phyloP scores from a whole-genome alignment of 1,284 basidiomycete species.

The Malassezia yamatoensis region DNA sequence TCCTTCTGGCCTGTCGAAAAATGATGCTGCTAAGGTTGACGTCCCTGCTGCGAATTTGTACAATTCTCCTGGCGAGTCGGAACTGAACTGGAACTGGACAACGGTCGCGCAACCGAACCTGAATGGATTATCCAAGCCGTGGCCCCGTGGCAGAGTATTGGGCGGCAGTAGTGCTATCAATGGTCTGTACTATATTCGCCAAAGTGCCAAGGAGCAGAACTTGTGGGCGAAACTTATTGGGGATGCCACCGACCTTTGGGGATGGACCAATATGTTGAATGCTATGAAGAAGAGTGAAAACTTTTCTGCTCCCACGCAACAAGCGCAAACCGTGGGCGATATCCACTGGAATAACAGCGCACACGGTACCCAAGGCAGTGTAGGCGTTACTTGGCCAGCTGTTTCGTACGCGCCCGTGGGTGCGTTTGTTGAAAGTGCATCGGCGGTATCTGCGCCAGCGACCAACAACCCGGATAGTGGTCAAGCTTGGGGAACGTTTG shows the following conservation, averaged over 20 bases:
- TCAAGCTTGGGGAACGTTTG: constrained; percentile 53
- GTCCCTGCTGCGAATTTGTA: constrained; percentile 27
- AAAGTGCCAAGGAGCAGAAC: constrained; percentile 24
- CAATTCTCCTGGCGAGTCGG: constrained; percentile 22
- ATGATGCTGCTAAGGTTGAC: constrained; percentile 17
- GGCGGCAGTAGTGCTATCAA: constrained; percentile 39
- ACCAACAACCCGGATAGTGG: constrained; percentile 53
- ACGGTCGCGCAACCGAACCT: constrained; percentile 23
- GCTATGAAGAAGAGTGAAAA: constrained; percentile 53
- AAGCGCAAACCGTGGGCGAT: constrained; percentile 17
- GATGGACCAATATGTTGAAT: constrained; percentile 24
- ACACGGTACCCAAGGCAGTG: constrained; percentile 53
- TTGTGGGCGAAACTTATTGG: constrained; percentile 24
- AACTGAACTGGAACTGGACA: constrained; percentile 33
- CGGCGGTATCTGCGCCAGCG: constrained; percentile 50
- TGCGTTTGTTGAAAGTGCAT: constrained; percentile 24
- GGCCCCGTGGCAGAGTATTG: constrained; percentile 24
- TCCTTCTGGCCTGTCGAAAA: constrained; percentile 17
- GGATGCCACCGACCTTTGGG: constrained; percentile 20
- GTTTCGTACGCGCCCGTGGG: constrained; percentile 23
- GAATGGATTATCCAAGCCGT: constrained; percentile 11
- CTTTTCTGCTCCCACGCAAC: constrained; percentile 49
- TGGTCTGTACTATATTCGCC: constrained; percentile 33
- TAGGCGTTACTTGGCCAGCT: constrained; percentile 44
- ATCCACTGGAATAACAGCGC: constrained; percentile 43